Evolutionary conservation across 345 rosid species (phyloP), one percentile per base, ranked within the genome.

Genomic region (Pistacia atlantica): DNA sequence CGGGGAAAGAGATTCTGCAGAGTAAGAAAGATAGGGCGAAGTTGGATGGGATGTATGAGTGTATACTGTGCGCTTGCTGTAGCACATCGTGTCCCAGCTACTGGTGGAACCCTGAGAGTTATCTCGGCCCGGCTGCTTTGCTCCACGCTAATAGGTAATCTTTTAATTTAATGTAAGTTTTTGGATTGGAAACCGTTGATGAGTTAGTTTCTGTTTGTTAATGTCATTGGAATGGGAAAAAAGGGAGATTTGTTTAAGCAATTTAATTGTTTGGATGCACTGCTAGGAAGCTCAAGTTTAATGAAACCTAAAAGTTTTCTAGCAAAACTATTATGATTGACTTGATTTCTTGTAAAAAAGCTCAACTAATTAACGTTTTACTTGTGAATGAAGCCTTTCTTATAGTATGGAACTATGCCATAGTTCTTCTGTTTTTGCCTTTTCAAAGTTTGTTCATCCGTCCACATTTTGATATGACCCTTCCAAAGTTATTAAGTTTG

Each of bases 61-160:
- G 99, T 63, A 95, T 95, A 35, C 83, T 93, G 49, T 95, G 99
- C 67, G 96, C 99, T 48, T 95, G 99, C 74, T 95, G 99, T 71
- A 92, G 94, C 77, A 92, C 98, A 0, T 90, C 98, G 5, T 95
- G 97, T 81, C 99, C 99, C 38, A 95, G 99, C 64, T 95, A 95
- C 68, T 95, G 99, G 99, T 95, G 99, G 99, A 95, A 93, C 55
- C 98, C 99, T 18, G 99, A 95, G 76, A 84, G 94, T 35, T 95
- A 95, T 70, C 83, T 95, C 79, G 99, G 97, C 1, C 99, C 99
- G 1, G 99, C 98, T 60, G 96, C 97, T 69, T 81, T 95, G 86
- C 94, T 95, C 35, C 97, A 95, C 22, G 99, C 99, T 42, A 95
- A 95, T 52, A 87, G 99, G 98, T 93, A 77, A 59, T 63, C 2